Conservation (phyloP, 2,329 filamentous ascomycete species). For the Neobulgaria alba region DNA sequence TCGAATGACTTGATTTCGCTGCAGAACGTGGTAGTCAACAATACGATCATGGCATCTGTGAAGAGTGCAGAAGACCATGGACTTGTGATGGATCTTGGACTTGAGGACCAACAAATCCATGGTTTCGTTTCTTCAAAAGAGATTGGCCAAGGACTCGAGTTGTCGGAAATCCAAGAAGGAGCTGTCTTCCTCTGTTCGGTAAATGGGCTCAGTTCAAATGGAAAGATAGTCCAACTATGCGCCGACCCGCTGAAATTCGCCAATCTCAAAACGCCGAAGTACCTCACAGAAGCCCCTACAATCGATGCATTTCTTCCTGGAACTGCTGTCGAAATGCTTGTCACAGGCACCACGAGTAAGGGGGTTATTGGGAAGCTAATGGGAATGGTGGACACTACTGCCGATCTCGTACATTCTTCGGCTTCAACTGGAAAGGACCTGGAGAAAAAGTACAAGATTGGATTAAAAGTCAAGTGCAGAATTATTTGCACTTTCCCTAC, state of each 20-base stretch:
- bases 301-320: conserved; percentile 88
- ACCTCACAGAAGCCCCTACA: conserved; percentile 68
- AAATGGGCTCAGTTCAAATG: conserved; percentile 63
- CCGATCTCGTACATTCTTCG: conserved; percentile 84
- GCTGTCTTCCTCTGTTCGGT: conserved; percentile 79
- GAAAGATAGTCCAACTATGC: conserved; percentile 81
- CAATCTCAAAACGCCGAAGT: conserved; percentile 54
- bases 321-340: conserved; percentile 75
- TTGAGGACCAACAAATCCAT: conserved; percentile 57
- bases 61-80: conserved; percentile 93
- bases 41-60: conserved; percentile 79
- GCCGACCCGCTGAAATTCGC: conserved; percentile 62
- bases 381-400: conserved; percentile 83
- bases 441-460: conserved; percentile 70
- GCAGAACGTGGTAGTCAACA: conserved; percentile 65
- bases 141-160: conserved; percentile 55
- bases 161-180: conserved; percentile 68
- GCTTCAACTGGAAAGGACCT: conserved; percentile 62
- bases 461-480: conserved; percentile 75
- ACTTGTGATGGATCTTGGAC: conserved; percentile 82
- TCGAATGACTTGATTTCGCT: conserved; percentile 68
- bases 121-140: conserved; percentile 85
- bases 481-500: conserved; percentile 82
- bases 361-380: conserved; percentile 88
- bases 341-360: conserved; percentile 64